Evolutionary conservation across 305 asterid genomes (phyloP), one percentile per base, ranked within the genome.

Genomic region (Plantago lanceolata): DNA sequence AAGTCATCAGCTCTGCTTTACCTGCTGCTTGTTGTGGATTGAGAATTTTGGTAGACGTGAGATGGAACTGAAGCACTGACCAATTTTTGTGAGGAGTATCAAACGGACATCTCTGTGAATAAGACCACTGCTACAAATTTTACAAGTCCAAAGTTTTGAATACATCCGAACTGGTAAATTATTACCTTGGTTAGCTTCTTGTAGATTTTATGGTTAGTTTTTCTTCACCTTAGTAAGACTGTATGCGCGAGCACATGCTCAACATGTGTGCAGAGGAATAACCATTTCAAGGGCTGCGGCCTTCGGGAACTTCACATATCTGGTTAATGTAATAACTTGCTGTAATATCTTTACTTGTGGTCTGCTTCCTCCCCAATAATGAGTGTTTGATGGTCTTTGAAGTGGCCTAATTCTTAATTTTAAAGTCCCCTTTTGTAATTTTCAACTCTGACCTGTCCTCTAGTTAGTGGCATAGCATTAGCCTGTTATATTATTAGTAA

Each of bases 1-100:
- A 76, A 78, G 68, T 33, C 59, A 56, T 19, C 40, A 33, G 33
- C 40, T 20, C 24, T 29, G 31, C 35, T 19, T 65, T 13, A 67
- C 20, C 35, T 52, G 48, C 56, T 48, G 19, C 19, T 26, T 64
- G 43, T 29, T 64, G 66, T 55, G 45, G 37, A 29, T 19, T 19
- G 37, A 13, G 19, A 28, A 43, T 14, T 43, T 37, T 51, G 14
- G 53, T 33, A 60, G 54, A n/a, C 16, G 4, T 44, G 63, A 17
- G 44, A n/a, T 54, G 28, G 31, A 1, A 52, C 53, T 7, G 53
- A 40, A 44, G 40, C 18, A 19, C 64, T 19, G 53, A 2, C 61
- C 24, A 56, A 29, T n/a, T 56, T 56, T 56, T 40, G 47, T 40
- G 47, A 40, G 21, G 61, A 56, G 37, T 29, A 2, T 29, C 19